Evolutionary conservation across 352 stramenopile species (phyloP).

Genomic region (Globisporangium barbulae): DNA sequence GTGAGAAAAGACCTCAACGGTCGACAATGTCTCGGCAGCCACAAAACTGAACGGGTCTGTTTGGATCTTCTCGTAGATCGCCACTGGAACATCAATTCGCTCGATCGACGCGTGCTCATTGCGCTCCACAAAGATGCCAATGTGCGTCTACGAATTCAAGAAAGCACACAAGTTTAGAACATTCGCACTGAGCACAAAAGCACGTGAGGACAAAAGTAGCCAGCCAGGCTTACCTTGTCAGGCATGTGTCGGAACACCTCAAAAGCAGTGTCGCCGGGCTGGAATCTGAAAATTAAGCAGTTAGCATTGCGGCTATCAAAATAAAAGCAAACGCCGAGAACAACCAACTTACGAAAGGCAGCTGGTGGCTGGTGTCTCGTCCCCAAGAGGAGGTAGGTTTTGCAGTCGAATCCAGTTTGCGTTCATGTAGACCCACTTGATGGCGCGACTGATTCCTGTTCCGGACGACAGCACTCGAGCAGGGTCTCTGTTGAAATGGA

Average conservation of each 20-base stretch:
- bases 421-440: constrained; percentile 89
- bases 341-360: constrained; percentile 34
- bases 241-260: constrained; percentile 86
- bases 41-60: constrained; percentile 88
- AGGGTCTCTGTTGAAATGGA: constrained; percentile 43
- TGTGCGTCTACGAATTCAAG: constrained; percentile 25
- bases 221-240: constrained; percentile 51
- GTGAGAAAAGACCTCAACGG: constrained; percentile 78
- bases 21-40: constrained; percentile 78
- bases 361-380: constrained; percentile 16
- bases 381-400: constrained; percentile 43
- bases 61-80: constrained; percentile 80
- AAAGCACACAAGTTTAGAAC: background rate
- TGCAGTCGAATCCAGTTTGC: constrained; percentile 81
- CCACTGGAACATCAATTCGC: constrained; percentile 53
- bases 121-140: constrained; percentile 59
- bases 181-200: too few species aligned
- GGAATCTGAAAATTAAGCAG: constrained; percentile 31
- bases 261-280: constrained; percentile 57
- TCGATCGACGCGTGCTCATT: constrained; percentile 55
- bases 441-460: constrained; percentile 60
- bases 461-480: constrained; percentile 64
- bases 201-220: background rate
- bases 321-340: background rate
- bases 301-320: background rate